Evolutionary conservation across 805 yeast genomes (phyloP), one percentile per base, ranked within the genome.

Genomic region (Lipomyces sp.): DNA sequence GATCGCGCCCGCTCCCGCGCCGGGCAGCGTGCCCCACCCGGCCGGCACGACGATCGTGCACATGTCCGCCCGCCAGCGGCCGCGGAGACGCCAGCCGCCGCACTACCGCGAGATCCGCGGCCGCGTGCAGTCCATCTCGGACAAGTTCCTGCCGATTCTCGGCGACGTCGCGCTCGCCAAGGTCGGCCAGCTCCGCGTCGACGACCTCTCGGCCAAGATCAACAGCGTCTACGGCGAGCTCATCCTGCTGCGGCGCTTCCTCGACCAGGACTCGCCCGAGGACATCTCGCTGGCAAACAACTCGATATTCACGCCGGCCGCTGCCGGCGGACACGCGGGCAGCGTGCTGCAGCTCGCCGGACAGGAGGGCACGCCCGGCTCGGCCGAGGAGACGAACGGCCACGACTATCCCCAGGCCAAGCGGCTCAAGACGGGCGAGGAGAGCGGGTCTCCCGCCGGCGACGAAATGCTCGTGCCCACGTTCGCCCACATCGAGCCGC

Each of bases 131-230:
- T 44, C 52, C 32, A 48, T 53, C 41, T 31, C 40, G 36, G 58
- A 53, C 24, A 49, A 47, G 34, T 53, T 53, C 50, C 48, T 53
- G 35, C 58, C 58, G n/a, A 42, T 53, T 16, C 55, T 53, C 16
- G 58, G 58, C 28, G 58, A 53, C 29, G 36, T 53, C 21, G 58
- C 58, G 37, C 52, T 53, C 29, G 58, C 52, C n/a, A 49, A 50
- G n/a, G 55, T 41, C 22, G 58, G 58, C 16, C 58, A 53, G 22
- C 47, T 50, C 8, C 32, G 34, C n/a, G 38, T 47, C 32, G 58
- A 53, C 16, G 29, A 28, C 4, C 32, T 53, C 33, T 39, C 51
- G 24, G 28, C 18, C 39, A 31, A 43, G 11, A 40, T 50, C 21
- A 46, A 53, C 31, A 16, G 49, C 2, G 50, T 49, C 19, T 53